Percentiles rank a stretch among this genome's conserved stretches.
Evolutionary conservation across 129 eudicot genomes (phyloP).

Genomic region (Kitagawia praeruptora): DNA sequence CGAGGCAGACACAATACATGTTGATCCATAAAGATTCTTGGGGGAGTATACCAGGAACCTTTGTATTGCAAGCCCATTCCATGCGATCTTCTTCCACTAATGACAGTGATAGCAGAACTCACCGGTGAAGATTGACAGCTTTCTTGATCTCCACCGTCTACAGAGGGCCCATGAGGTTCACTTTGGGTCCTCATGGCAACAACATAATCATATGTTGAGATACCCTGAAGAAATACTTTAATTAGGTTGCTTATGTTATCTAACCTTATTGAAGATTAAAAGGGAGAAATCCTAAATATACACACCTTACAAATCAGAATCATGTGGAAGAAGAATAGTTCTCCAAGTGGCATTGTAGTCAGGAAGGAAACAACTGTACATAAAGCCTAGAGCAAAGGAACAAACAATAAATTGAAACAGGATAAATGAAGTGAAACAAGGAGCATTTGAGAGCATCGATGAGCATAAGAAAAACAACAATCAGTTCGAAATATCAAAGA

Average conservation of each 20-base stretch:
- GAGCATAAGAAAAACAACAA: not conserved
- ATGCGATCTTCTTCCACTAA: conserved; percentile 75
- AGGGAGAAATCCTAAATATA: too few species aligned
- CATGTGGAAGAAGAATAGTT: too few species aligned
- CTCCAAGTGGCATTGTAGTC: too few species aligned
- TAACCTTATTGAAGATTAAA: not conserved
- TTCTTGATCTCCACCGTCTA: conserved; percentile 68
- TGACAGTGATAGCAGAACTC: conserved; percentile 77
- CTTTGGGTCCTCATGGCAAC: conserved; percentile 90
- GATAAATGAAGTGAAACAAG: too few species aligned
- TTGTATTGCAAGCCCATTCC: conserved; percentile 64
- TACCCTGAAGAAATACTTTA: conserved; percentile 49
- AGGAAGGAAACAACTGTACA: too few species aligned
- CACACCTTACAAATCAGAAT: too few species aligned
- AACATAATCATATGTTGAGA: conserved; percentile 87
- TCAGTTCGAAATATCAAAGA: not conserved
- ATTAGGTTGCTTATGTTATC: not conserved
- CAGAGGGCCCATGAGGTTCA: too few species aligned
- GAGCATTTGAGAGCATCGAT: too few species aligned
- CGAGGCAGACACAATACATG: conserved; percentile 40
- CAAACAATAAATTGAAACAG: too few species aligned
- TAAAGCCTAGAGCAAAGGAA: too few species aligned
- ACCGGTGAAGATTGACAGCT: conserved; percentile 79
- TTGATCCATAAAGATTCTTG: conserved; percentile 84
- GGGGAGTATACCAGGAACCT: conserved; percentile 98